phyloP scores from a whole-genome alignment of 192 early-diverging fungal species.

The Umbelopsis sp. region DNA sequence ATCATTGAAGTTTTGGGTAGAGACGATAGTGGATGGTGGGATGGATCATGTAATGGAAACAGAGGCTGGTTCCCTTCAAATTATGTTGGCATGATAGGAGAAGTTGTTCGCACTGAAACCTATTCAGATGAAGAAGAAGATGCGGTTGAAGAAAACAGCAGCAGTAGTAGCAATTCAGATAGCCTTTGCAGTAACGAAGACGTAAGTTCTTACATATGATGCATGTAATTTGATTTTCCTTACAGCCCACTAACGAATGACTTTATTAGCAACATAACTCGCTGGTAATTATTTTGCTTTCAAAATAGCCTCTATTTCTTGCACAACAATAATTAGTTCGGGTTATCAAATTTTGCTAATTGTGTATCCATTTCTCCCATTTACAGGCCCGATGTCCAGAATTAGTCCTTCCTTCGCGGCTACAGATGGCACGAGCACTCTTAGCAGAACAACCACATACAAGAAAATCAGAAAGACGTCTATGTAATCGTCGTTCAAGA shows the following conservation, averaged over 20 bases:
- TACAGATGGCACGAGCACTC: conserved; percentile 10
- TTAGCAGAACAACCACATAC: not conserved
- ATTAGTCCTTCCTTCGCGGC: conserved; percentile 3
- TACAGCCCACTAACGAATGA: no score
- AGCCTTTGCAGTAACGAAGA: conserved; percentile 6
- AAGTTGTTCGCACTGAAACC: conserved; percentile 31
- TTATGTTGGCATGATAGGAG: conserved; percentile 69
- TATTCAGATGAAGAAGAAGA: conserved; percentile 41
- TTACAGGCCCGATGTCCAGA: conserved; percentile 12
- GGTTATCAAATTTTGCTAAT: conserved; percentile 1
- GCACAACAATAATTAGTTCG: conserved; percentile 14
- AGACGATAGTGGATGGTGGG: conserved; percentile 97
- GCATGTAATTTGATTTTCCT: not conserved
- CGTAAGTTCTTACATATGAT: not conserved
- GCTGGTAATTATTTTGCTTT: conserved; percentile 18
- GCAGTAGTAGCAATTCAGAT: not conserved
- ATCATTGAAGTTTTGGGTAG: conserved; percentile 90
- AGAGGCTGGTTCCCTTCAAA: conserved; percentile 94
- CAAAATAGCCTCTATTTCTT: not conserved
- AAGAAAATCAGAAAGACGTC: conserved; percentile 5
- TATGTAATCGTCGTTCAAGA: not conserved
- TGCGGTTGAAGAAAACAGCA: conserved; percentile 11
- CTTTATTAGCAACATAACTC: conserved; percentile 3
- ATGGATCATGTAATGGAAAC: conserved; percentile 74
- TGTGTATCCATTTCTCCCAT: not conserved